phyloP scores from a whole-genome alignment of 2,329 filamentous ascomycete species.

The Macroventuria anomochaeta region DNA sequence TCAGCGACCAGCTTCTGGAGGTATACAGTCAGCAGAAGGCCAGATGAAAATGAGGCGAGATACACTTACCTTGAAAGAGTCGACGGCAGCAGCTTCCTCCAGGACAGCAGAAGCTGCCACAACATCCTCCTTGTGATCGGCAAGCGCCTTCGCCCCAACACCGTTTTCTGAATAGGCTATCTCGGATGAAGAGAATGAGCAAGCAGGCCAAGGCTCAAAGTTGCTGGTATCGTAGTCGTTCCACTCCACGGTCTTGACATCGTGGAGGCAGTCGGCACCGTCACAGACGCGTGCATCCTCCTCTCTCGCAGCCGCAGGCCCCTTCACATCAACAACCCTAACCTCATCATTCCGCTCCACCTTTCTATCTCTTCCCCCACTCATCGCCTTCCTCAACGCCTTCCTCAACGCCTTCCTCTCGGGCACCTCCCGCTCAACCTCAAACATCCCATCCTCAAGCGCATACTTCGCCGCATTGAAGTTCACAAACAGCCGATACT shows the following conservation, averaged over 20 bases:
- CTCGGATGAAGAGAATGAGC: not conserved
- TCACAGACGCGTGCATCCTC: not conserved
- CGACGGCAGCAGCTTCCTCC: not conserved
- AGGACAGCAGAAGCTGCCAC: not conserved
- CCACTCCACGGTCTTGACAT: not conserved
- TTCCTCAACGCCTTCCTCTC: not conserved
- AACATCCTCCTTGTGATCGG: not conserved
- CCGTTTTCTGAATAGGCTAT: not conserved
- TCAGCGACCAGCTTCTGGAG: slow-evolving; percentile 13
- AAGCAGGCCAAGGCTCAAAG: not conserved
- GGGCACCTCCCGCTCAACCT: not conserved
- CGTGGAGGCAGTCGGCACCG: not conserved
- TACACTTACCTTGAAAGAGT: slow-evolving; percentile 19
- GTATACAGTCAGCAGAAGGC: not conserved
- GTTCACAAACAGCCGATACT: slow-evolving; percentile 10
- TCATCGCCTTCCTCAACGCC: not conserved
- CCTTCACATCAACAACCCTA: not conserved
- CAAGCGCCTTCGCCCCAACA: not conserved
- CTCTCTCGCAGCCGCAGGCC: not conserved
- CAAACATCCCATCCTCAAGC: slow-evolving; percentile 4
- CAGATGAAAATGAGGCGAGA: no score
- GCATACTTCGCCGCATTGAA: slow-evolving; percentile 9
- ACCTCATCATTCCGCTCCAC: not conserved
- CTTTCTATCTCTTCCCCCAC: not conserved
- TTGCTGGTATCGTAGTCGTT: no score